A percentile compares a stretch with the other conserved stretches of the same genome.
Evolutionary conservation across 306 rosid species (phyloP).

Genomic region (Glycine latifolia): DNA sequence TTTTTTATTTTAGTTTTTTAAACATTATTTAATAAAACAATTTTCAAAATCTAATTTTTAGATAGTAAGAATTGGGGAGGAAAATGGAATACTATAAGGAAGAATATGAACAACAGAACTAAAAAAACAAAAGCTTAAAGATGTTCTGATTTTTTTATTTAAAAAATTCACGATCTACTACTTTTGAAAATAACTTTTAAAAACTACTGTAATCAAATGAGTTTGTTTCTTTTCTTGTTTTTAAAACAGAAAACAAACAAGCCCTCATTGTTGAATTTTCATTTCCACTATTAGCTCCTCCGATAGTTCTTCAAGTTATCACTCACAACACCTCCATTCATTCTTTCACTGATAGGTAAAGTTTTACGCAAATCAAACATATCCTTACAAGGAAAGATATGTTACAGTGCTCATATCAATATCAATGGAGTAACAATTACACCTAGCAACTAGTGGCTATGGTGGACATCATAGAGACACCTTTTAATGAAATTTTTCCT

Average conservation of each 20-base stretch:
- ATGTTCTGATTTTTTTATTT: not conserved
- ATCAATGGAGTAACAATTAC: not conserved
- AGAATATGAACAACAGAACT: not conserved
- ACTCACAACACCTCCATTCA: not conserved
- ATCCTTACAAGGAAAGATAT: not conserved
- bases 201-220: not conserved
- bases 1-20: not conserved
- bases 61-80: not conserved
- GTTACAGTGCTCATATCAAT: not conserved
- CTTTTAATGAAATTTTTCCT: not conserved
- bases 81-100: not conserved
- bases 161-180: not conserved
- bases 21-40: not conserved
- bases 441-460: not conserved
- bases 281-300: conserved; percentile 14
- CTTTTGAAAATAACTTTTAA: not conserved
- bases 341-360: conserved; percentile 4
- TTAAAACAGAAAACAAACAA: not conserved
- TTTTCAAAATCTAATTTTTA: not conserved
- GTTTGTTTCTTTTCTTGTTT: no score
- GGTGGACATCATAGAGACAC: not conserved
- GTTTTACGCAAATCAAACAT: not conserved
- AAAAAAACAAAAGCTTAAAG: not conserved
- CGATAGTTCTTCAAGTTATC: not conserved
- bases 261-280: not conserved